A percentile compares a stretch with the other conserved stretches of the same genome.
phyloP scores from a whole-genome alignment of 805 yeast species.

The Clavispora santaluciae region DNA sequence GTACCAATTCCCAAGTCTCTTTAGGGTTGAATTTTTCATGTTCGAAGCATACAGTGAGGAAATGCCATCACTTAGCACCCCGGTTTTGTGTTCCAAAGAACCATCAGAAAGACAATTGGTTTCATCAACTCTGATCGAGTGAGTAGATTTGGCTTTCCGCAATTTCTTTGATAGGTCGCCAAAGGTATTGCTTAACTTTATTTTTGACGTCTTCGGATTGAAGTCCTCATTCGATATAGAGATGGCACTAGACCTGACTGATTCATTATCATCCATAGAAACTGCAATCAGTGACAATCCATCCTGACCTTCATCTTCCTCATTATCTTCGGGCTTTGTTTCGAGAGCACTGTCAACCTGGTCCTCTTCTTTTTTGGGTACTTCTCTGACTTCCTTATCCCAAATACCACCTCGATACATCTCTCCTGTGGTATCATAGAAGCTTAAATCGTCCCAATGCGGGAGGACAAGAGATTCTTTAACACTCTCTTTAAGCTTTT shows the following conservation, averaged over 20 bases:
- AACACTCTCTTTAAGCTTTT: slow-evolving; percentile 72
- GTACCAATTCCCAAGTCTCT: slow-evolving; percentile 68
- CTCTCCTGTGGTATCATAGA: slow-evolving; percentile 61
- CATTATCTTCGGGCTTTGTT: no score
- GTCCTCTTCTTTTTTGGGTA: neutral
- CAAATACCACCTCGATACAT: slow-evolving; percentile 91
- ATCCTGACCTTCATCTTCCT: neutral
- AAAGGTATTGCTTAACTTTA: slow-evolving; percentile 8
- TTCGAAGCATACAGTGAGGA: slow-evolving; percentile 3
- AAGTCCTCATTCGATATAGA: slow-evolving; percentile 1
- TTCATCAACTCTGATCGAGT: slow-evolving; percentile 21
- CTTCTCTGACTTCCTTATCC: slow-evolving; percentile 42
- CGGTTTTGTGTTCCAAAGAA: slow-evolving; percentile 7
- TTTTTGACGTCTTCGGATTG: slow-evolving; percentile 1
- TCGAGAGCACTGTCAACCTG: no score
- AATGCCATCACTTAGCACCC: neutral
- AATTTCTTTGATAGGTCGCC: slow-evolving; percentile 14
- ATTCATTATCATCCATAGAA: slow-evolving; percentile 1
- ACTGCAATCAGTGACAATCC: neutral
- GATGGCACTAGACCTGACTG: slow-evolving; percentile 1
- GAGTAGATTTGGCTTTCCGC: slow-evolving; percentile 16
- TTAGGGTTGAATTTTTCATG: slow-evolving; percentile 35
- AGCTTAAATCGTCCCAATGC: slow-evolving; percentile 80
- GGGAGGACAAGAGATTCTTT: slow-evolving; percentile 80
- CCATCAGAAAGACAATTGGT: slow-evolving; percentile 26